Evolutionary conservation across 2,329 filamentous ascomycete genomes (phyloP).

Genomic region (Aspergillus sp.): DNA sequence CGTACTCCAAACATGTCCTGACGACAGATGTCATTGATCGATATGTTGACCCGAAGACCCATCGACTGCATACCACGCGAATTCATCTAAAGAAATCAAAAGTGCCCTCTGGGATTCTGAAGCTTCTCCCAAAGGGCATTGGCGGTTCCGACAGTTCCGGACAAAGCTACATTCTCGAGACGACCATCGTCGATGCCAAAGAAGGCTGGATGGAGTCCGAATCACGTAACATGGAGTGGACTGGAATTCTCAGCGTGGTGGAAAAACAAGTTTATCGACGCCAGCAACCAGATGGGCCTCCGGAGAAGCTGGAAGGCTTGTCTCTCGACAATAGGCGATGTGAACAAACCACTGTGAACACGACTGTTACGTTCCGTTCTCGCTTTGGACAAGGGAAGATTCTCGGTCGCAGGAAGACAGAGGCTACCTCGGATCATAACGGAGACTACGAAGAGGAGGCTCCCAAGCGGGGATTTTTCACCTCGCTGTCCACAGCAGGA

Average conservation of each 20-base stretch:
- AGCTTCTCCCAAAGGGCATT: constrained; percentile 60
- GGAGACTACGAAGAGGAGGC: constrained; percentile 51
- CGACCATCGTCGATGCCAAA: constrained; percentile 59
- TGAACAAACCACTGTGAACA: constrained; percentile 58
- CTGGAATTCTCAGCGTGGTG: constrained; percentile 62
- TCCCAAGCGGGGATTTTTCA: constrained; percentile 58
- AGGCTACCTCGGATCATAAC: constrained; percentile 35
- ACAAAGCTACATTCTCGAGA: constrained; percentile 65
- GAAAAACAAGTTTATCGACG: constrained; percentile 60
- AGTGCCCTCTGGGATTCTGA: constrained; percentile 60
- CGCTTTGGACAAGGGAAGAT: constrained; percentile 60
- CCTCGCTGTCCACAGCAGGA: constrained; percentile 58
- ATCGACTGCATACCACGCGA: constrained; percentile 61
- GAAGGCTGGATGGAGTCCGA: constrained; percentile 68
- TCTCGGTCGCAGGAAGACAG: constrained; percentile 42
- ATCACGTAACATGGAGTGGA: constrained; percentile 65
- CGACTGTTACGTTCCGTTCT: constrained; percentile 62
- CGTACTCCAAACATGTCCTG: constrained; percentile 64
- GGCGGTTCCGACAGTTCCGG: constrained; percentile 59
- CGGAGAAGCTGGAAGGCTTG: constrained; percentile 27
- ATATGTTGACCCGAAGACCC: constrained; percentile 58
- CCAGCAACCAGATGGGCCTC: constrained; percentile 31
- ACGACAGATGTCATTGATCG: constrained; percentile 67
- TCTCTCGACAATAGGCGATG: constrained; percentile 38
- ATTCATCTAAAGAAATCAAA: constrained; percentile 65